These are phyloP conservation scores for Populus simonii DNA, from an alignment of 345 rosid species.

Conservation along the genomic window DNA sequence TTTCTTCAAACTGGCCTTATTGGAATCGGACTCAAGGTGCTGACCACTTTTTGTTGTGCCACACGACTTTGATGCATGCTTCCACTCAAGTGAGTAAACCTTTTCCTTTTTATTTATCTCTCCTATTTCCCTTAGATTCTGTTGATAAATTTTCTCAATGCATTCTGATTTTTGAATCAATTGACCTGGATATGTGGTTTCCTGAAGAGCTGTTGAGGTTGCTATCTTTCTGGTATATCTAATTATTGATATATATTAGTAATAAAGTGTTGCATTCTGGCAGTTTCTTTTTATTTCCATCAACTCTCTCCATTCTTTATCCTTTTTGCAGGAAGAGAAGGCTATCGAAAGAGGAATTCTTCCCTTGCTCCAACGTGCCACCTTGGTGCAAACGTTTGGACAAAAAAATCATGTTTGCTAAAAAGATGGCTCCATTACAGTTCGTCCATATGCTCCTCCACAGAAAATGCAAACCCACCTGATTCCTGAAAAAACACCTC, in stretches of 20 bases:
- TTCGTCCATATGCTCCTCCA: constrained; percentile 95
- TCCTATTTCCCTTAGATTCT: background rate
- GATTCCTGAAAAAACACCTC: constrained; percentile 69
- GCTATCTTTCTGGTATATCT: background rate
- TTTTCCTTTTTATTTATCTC: background rate
- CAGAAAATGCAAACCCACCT: constrained; percentile 87
- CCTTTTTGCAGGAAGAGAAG: constrained; percentile 72
- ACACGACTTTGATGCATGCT: constrained; percentile 34
- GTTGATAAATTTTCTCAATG: background rate
- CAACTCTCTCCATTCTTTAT: background rate
- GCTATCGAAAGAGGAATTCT: constrained; percentile 86
- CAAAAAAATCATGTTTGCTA: constrained; percentile 90
- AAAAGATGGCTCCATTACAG: constrained; percentile 76
- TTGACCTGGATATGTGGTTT: background rate
- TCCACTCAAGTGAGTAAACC: constrained; percentile 19
- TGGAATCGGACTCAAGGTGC: constrained; percentile 27
- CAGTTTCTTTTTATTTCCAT: background rate
- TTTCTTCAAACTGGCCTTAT: constrained; percentile 33
- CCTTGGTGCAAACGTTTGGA: constrained; percentile 91
- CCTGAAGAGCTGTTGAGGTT: background rate
- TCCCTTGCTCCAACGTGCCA: constrained; percentile 66
- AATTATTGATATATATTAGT: no score
- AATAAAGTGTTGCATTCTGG: no score
- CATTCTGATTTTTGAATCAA: background rate
- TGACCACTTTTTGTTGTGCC: constrained; percentile 35